Percentiles rank a stretch among this genome's conserved stretches.
Evolutionary conservation across 116 monocot genomes (phyloP).

Genomic region (Trichopus zeylanicus): DNA sequence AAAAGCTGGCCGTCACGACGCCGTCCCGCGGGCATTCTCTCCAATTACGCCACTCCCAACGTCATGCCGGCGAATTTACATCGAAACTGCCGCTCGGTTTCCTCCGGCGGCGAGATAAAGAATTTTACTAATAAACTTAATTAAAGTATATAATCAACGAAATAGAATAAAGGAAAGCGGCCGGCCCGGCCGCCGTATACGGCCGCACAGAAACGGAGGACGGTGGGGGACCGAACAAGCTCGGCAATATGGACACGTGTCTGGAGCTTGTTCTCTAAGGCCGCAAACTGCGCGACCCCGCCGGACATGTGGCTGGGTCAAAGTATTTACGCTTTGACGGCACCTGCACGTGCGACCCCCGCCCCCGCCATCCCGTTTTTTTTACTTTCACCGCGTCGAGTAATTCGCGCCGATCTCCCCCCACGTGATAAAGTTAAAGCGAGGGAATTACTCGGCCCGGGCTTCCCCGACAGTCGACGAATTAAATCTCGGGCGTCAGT

Average conservation of each 20-base stretch:
- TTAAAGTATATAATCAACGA: too few relatives aligned
- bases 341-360: not conserved
- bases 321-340: not conserved
- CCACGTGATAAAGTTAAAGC: not conserved
- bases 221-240: not conserved
- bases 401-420: not conserved
- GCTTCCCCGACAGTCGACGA: not conserved
- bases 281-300: not conserved
- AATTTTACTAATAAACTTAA: too few relatives aligned
- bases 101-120: too few relatives aligned
- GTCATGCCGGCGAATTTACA: too few relatives aligned
- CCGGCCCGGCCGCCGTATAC: conserved; percentile 1
- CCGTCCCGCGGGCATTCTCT: too few relatives aligned
- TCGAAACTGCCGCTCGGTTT: not conserved
- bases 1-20: too few relatives aligned
- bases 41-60: too few relatives aligned
- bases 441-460: conserved; percentile 1
- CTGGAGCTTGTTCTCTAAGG: not conserved
- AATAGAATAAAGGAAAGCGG: not conserved
- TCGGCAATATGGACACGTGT: not conserved
- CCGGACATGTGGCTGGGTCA: not conserved
- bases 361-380: not conserved
- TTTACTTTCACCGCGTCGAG: too few relatives aligned
- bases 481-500: not conserved
- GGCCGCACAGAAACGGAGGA: not conserved